Base-by-base conservation (phyloP, 2,329 filamentous ascomycete species). In the Geosmithia morbida region DNA sequence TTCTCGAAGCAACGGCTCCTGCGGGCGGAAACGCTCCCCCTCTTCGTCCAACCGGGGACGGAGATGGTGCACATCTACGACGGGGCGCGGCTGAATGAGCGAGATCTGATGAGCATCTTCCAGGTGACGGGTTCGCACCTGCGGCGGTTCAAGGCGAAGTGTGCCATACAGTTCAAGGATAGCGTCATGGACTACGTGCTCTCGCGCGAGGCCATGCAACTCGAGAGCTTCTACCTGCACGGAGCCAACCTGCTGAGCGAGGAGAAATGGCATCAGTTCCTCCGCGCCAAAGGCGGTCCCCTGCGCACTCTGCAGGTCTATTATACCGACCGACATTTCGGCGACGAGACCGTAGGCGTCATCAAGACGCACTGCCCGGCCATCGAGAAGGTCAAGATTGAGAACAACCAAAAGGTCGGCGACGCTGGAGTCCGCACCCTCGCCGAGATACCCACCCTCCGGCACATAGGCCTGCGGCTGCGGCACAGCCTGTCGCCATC, bases 131-230 rank as follows among this genome's bases (percentile, higher is more conserved):
- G 33, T 37, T 79, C 85, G 0, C 71, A 71, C 6, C 67, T 95
- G 47, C 78, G 78, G 55, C 74, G 74, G 42, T 71, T 96, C 48
- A 84, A 87, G 53, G 67, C 94, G 11, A 80, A 84, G 45, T 90
- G 89, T 56, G 87, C 83, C n/a, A 85, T 92, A 45, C 89, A 95
- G 58, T 83, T 96, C 70, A 95, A 94, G 63, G 85, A 96, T 56
- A 71, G 72, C 40, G 84, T 88, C 41, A 74, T 96, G 62, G 77
- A 87, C 46, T 95, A 90, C 60, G 75, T 96, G 57, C 69, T 86
- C 18, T 79, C 80, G 48, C 84, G 86, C 44, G 74, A 84, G 45
- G 33, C 11, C 33, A 37, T 79, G 45, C 64, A 74, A 8, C 69
- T 96, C n/a, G 75, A 80, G 50, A 73, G 79, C 48, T 70, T 97